A percentile compares a stretch with the other conserved stretches of the same genome.
Evolutionary conservation across 441 rosid genomes (phyloP).

Genomic region (Biscutella laevigata): DNA sequence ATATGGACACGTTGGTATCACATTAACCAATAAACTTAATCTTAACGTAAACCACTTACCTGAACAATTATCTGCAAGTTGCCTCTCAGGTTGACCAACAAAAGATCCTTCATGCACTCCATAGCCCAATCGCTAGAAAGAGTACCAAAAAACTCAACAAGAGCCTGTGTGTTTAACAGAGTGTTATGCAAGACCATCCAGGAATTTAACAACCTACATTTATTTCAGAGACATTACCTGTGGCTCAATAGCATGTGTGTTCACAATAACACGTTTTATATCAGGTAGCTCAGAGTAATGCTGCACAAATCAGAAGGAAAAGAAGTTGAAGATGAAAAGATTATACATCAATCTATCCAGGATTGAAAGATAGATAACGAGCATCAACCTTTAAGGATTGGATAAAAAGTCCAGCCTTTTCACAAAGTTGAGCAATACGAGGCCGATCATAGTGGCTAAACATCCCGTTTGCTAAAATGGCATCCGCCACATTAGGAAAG

Average conservation of each 20-base stretch:
- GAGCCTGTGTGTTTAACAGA: constrained; percentile 46
- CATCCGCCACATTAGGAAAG: constrained; percentile 96
- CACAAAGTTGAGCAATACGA: constrained; percentile 95
- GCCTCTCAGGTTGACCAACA: constrained; percentile 72
- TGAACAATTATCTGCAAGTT: constrained; percentile 93
- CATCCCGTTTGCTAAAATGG: constrained; percentile 94
- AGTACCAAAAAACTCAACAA: constrained; percentile 94
- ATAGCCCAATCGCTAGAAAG: constrained; percentile 93
- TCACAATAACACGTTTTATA: constrained; percentile 93
- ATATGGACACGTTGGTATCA: constrained; percentile 15
- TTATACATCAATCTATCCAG: background rate
- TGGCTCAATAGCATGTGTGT: constrained; percentile 97
- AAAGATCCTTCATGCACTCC: constrained; percentile 96
- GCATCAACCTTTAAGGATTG: constrained; percentile 73
- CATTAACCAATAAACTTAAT: background rate
- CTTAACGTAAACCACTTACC: constrained; percentile 32
- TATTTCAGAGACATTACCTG: constrained; percentile 43
- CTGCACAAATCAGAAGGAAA: constrained; percentile 39
- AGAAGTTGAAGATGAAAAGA: constrained; percentile 5
- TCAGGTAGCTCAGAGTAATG: constrained; percentile 90
- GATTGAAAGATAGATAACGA: constrained; percentile 2
- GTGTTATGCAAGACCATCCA: constrained; percentile 3
- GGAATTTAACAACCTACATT: background rate
- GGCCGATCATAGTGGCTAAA: constrained; percentile 96
- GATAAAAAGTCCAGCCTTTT: constrained; percentile 88